Evolutionary conservation across 805 yeast genomes (phyloP), one percentile per base, ranked within the genome.

Genomic region (Starmerella geochares): DNA sequence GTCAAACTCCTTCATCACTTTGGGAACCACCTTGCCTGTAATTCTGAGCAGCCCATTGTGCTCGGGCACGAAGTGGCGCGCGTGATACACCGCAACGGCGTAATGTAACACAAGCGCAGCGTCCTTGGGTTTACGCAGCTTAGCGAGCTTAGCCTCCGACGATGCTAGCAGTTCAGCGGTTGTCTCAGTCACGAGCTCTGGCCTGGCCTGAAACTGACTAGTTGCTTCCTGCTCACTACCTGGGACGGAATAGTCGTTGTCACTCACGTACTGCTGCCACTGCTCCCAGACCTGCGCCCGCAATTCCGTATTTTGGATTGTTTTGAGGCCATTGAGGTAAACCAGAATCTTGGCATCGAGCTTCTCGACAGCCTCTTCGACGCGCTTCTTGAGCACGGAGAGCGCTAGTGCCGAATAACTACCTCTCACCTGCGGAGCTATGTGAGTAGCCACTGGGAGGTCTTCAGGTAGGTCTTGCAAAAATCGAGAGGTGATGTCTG

Each of bases 21-120:
- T 60, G 6, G 67, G 66, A 19, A 62, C 60, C 17, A 55, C 53
- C 47, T 62, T 63, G 14, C 67, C 66, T 4, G 57, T 43, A 24
- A 61, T 49, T 20, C 57, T 52, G 19, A 64, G 52, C 10, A 56
- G 32, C 2, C 62, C 62, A 4, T 19, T 38, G 4, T 8, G 19
- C 32, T 31, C 29, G 8, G 54, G 50, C 4, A 48, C 46, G 20
- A 39, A 41, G 17, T 52, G 44, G 5, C 21, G 17, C 3, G 61
- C 54, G 35, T 60, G 60, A 33, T 49, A 50, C 5, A 58, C 46
- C 6, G 55, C 51, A 3, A 55, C 52, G 1, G 66, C 63, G 25
- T 61, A 40, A 36, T 61, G 66, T 29, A 64, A 53, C 11, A 57
- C 46, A 20, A 52, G 46, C 5, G 66, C 60, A 2, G 62, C 54